A percentile compares a stretch with the other conserved stretches of the same genome.
These are phyloP conservation scores for Penicillium roqueforti DNA, from an alignment of 495 filamentous ascomycete genomes.

Conservation along the genomic window DNA sequence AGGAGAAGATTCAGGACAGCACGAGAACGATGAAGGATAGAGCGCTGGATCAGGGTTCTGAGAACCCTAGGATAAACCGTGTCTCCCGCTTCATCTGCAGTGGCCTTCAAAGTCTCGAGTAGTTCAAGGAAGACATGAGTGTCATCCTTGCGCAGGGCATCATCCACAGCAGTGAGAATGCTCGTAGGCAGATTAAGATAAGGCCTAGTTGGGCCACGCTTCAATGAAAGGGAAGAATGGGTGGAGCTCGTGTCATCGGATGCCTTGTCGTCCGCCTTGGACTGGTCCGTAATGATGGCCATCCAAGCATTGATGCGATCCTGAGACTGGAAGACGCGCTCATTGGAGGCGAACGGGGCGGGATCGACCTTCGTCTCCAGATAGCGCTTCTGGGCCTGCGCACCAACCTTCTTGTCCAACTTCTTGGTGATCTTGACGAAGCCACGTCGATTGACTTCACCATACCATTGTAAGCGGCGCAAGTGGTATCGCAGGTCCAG, in stretches of 20 bases:
- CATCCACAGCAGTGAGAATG: slow-evolving; percentile 68
- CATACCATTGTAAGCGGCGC: slow-evolving; percentile 94
- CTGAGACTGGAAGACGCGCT: slow-evolving; percentile 59
- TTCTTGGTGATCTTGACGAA: slow-evolving; percentile 99
- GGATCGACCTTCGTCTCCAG: slow-evolving; percentile 83
- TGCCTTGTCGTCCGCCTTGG: slow-evolving; percentile 59
- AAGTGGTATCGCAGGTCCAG: slow-evolving; percentile 82
- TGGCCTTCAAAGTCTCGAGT: slow-evolving; percentile 53
- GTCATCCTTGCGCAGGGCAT: slow-evolving; percentile 73
- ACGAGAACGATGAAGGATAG: slow-evolving; percentile 68
- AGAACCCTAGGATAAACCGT: slow-evolving; percentile 56
- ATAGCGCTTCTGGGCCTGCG: slow-evolving; percentile 73
- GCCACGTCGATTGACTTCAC: slow-evolving; percentile 89
- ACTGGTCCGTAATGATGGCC: slow-evolving; percentile 52
- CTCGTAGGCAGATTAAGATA: slow-evolving; percentile 63
- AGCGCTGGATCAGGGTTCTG: slow-evolving; percentile 76
- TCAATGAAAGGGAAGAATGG: slow-evolving; percentile 65
- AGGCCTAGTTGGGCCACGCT: slow-evolving; percentile 63
- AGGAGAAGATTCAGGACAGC: slow-evolving; percentile 67
- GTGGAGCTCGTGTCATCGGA: slow-evolving; percentile 68
- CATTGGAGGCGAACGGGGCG: slow-evolving; percentile 76
- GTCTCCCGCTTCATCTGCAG: slow-evolving; percentile 44
- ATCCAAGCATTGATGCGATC: slow-evolving; percentile 87
- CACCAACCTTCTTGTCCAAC: slow-evolving; percentile 81
- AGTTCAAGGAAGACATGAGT: slow-evolving; percentile 53